These are phyloP conservation scores for Pseudocercospora pini-densiflorae DNA, from an alignment of 2,329 filamentous ascomycete species.

Conservation along the genomic window DNA sequence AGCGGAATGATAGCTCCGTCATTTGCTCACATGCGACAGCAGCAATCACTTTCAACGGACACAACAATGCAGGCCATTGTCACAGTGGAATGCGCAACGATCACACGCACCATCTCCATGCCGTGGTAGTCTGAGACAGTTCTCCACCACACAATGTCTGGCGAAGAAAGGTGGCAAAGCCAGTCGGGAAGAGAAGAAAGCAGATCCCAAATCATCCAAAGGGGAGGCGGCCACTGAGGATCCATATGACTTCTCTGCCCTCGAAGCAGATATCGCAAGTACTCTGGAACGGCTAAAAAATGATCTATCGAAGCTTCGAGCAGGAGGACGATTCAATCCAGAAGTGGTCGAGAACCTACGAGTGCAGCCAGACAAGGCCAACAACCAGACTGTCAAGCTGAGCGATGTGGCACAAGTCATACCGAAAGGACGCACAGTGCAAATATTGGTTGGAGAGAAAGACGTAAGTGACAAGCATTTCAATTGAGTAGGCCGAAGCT, in stretches of 20 bases:
- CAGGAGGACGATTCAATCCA: slow-evolving; percentile 66
- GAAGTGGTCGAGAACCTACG: slow-evolving; percentile 64
- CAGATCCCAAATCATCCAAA: slow-evolving; percentile 35
- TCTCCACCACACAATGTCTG: slow-evolving; percentile 49
- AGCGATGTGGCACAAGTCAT: slow-evolving; percentile 70
- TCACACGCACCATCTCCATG: not conserved
- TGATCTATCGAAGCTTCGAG: slow-evolving; percentile 65
- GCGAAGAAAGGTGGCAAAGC: slow-evolving; percentile 61
- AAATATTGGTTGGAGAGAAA: slow-evolving; percentile 67
- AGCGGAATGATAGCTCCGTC: not conserved
- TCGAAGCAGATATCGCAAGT: slow-evolving; percentile 61
- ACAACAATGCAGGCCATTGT: slow-evolving; percentile 2
- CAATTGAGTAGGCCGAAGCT: not conserved
- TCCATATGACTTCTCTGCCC: slow-evolving; percentile 63
- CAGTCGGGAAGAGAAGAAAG: slow-evolving; percentile 43
- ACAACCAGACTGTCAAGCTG: slow-evolving; percentile 58
- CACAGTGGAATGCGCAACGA: not conserved
- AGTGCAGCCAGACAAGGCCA: slow-evolving; percentile 60
- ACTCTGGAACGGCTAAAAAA: slow-evolving; percentile 62
- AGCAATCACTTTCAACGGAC: slow-evolving; percentile 5
- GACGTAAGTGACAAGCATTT: slow-evolving; percentile 53
- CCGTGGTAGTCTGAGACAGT: slow-evolving; percentile 31
- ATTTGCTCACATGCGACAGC: slow-evolving; percentile 1
- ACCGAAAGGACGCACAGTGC: slow-evolving; percentile 64
- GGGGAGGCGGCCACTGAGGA: slow-evolving; percentile 51